Evolutionary conservation across 495 filamentous ascomycete genomes (phyloP), one percentile per base, ranked within the genome.

Genomic region (Neurospora sp.): DNA sequence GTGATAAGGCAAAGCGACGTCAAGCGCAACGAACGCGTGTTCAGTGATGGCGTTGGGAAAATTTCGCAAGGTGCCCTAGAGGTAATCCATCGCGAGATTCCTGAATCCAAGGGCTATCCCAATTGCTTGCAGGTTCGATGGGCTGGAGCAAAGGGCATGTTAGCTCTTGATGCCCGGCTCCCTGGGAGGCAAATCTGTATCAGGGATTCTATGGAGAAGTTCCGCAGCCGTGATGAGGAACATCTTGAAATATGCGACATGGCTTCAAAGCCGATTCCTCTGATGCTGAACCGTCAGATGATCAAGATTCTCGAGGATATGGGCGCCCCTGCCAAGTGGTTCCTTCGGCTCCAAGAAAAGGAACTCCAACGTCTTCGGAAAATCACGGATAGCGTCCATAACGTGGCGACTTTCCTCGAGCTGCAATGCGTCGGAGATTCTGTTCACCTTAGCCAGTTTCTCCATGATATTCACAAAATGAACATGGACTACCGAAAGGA

Each of bases 231-330:
- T 0, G 84, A 88, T 31, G 81, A 76, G 44, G 74, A 75, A 6
- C 82, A 88, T 48, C 84, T 96, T 4, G 93, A 94, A 74, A 93
- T 97, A 71, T 96, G 93, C 76, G 91, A 89, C 53, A 83, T 87
- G 44, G 88, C 87, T 3, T 87, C 85, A 31, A 88, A 84, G 53
- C 90, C 90, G 1, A 85, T 94, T 16, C 88, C 89, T 0, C 83
- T 93, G 75, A 86, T 89, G 44, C 86, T 97, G 3, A 94, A 95
- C 77, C 88, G 89, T 2, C 91, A 91, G 69, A 79, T 93, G 42
- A 92, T 97, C 77, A 95, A 96, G 78, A 92, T 95, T 38, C 77
- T 96, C 40, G 93, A 97, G 75, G 93, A 96, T 75, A 85, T 87
- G 83, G 76, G 75, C 9, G 88, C 92, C 0, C 77, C 83, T 0